Evolutionary conservation across 176 grass and related monocot species (phyloP), one percentile per base, ranked within the genome.

Genomic region (Tillandsia leiboldiana): DNA sequence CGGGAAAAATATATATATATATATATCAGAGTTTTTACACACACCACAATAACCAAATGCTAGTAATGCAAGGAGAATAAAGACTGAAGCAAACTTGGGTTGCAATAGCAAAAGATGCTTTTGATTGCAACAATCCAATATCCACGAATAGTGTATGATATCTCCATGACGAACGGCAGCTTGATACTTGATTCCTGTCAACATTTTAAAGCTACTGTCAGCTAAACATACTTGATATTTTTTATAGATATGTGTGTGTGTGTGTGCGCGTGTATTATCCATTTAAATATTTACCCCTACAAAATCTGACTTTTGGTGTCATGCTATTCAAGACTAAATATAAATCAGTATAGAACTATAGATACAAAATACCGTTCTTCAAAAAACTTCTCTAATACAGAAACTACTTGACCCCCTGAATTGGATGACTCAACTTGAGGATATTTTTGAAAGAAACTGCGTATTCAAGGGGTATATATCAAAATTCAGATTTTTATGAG

Each of bases 131-230:
- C 78, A 92, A 80, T 96, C 92, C 74, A 96, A 77, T 74, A 96
- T 71, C 88, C 92, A 92, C 14, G 83, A 89, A 82, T 87, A 89
- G 69, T 96, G 88, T 75, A 96, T 89, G 70, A 96, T 78, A 81
- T 87, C 81, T 85, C 88, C 88, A 54, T 83, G 86, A 13, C 68
- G 70, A 48, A 76, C 47, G 67, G 92, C 83, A 66, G 83, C 86
- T 53, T 92, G 86, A 85, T 96, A 96, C 77, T 85, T 96, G 72
- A 96, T 89, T 69, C 92, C 92, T 92, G 77, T 65, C 12, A 78
- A 68, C 66, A 69, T 67, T 3, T 76, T 33, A 59, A 26, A 80
- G 59, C 66, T 65, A n/a, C 12, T 26, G 26, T 82, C 48, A 81
- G 54, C 52, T 56, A 59, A 14, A 59, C 18, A 58, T 20, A n/a